Conservation (phyloP, 176 grass and related monocot species). For the Musa beccarii region DNA sequence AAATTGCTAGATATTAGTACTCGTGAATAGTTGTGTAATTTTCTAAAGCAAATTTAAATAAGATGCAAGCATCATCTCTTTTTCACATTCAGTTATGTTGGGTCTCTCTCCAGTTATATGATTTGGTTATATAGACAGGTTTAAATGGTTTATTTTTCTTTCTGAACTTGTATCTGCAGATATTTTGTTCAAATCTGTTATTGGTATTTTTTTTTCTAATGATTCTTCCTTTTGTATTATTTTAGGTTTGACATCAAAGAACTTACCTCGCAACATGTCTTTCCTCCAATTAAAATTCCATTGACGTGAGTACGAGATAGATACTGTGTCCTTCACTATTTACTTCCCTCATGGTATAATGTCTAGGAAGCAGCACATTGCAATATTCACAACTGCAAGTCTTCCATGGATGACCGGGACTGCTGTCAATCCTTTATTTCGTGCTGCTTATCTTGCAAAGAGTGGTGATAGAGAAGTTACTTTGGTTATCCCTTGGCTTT, state of each 20-base stretch:
- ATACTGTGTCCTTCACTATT: background rate
- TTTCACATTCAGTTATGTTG: too few relatives aligned
- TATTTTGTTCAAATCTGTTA: background rate
- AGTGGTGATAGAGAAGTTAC: conserved; percentile 54
- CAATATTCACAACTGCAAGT: conserved; percentile 83
- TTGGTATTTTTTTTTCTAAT: background rate
- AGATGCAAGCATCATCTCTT: too few relatives aligned
- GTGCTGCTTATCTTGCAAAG: conserved; percentile 55
- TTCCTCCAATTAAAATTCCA: background rate
- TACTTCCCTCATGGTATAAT: conserved; percentile 10
- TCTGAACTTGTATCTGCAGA: too few relatives aligned
- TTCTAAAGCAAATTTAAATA: too few relatives aligned
- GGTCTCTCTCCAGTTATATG: too few relatives aligned
- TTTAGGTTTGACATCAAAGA: background rate
- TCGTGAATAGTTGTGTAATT: too few relatives aligned
- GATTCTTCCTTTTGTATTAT: background rate
- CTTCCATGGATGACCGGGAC: conserved; percentile 98
- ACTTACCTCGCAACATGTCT: background rate
- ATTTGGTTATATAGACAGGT: too few relatives aligned
- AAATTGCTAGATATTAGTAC: too few relatives aligned
- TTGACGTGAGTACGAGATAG: background rate
- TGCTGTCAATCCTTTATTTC: conserved; percentile 74
- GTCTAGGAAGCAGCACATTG: conserved; percentile 55
- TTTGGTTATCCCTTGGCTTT: conserved; percentile 88
- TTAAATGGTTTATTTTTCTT: too few relatives aligned